Base-by-base conservation (phyloP, 768 basidiomycete species). In the Kondoa subrosea region DNA sequence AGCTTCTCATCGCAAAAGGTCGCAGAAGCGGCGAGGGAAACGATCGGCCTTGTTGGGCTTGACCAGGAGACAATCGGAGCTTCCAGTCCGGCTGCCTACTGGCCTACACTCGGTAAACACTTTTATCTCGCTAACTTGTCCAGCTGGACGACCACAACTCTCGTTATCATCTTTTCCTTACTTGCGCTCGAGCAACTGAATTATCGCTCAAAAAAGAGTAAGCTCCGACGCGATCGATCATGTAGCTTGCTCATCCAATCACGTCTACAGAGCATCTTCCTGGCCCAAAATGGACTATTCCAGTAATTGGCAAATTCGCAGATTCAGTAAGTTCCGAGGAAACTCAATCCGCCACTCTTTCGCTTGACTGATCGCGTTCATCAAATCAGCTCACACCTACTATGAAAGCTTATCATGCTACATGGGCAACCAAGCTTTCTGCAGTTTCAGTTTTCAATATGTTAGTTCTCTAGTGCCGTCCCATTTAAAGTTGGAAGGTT, bases 401-500 rank as follows among this genome's bases (percentile, higher is more conserved):
- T 3, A 82, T 97, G 82, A 88, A 92, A 76, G 83, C 83, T 56
- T 99, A 99, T 81, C 87, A 86, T 81, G 82, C 81, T 72, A 89
- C 92, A 74, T 99, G 93, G 93, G 81, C 86, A 1, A 92, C 91
- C 65, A 85, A 85, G 16, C 82, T 99, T 34, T 87, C 87, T 71
- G 91, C 86, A 12, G 80, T 93, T 67, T 91, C 89, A 76, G 95
- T 99, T 2, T 99, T 99, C 80, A 93, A 99, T 79, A 96, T 99
- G 95, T 89, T 70, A 73, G 86, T 72, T 0, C 61, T 1, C 2
- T 8, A 8, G 21, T 27, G 16, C 62, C 21, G 2, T 34, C 15
- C 27, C n/a, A 67, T n/a, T 61, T 63, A 21, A 26, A 8, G 29
- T 3, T 27, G 29, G 61, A 3, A n/a, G n/a, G 27, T 32, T 33